Percentiles rank a stretch among this genome's conserved stretches.
These are phyloP conservation scores for Thuja plicata DNA, from an alignment of 83 land plant species.

Conservation along the genomic window DNA sequence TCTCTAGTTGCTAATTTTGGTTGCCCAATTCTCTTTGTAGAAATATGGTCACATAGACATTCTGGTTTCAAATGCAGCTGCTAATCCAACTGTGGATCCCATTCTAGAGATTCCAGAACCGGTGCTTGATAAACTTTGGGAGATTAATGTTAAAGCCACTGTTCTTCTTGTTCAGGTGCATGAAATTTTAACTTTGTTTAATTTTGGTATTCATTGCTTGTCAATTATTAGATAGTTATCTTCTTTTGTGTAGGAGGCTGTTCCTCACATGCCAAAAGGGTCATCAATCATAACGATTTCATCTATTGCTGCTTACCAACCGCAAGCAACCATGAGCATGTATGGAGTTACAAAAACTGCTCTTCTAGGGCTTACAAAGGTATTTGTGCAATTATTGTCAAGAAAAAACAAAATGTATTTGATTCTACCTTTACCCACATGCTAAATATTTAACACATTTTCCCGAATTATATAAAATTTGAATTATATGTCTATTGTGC, in stretches of 20 bases:
- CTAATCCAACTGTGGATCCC: slow-evolving; percentile 69
- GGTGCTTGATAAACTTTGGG: slow-evolving; percentile 95
- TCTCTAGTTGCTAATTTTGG: neutral
- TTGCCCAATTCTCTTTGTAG: slow-evolving; percentile 24
- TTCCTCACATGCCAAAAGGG: slow-evolving; percentile 72
- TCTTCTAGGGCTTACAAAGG: slow-evolving; percentile 95
- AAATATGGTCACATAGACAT: slow-evolving; percentile 89
- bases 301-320: slow-evolving; percentile 72
- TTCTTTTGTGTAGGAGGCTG: slow-evolving; percentile 62
- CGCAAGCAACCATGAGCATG: slow-evolving; percentile 62
- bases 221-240: neutral
- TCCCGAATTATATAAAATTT: neutral
- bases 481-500: neutral
- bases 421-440: neutral
- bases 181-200: neutral
- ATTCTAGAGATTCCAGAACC: slow-evolving; percentile 64
- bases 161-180: slow-evolving; percentile 81
- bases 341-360: slow-evolving; percentile 98
- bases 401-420: neutral
- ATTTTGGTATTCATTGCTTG: neutral
- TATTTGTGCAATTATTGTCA: slow-evolving; percentile 19
- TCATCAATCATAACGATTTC: slow-evolving; percentile 85
- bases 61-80: slow-evolving; percentile 95
- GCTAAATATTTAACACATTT: neutral
- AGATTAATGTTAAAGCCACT: slow-evolving; percentile 87